Evolutionary conservation across 768 basidiomycete genomes (phyloP), one percentile per base, ranked within the genome.

Genomic region (Sistotremastrum suecicum): DNA sequence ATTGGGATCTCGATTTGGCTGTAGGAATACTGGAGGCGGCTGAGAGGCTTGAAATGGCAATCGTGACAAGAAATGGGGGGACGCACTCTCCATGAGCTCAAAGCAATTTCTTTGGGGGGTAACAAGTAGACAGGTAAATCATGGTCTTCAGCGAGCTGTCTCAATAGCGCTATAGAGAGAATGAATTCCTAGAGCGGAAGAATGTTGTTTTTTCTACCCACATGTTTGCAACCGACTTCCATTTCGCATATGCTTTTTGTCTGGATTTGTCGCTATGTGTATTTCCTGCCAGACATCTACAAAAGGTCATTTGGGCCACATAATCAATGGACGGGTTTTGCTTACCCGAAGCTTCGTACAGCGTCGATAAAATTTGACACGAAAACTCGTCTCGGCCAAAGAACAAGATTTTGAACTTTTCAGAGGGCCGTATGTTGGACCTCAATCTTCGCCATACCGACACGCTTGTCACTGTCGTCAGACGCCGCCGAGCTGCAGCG

Each of bases 361-460:
- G 60, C 46, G 80, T 68, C 43, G 72, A 61, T 42, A 95, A 70
- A 3, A 88, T 77, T 5, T 65, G 61, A 56, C 82, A 83, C 2
- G 90, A 94, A 60, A 94, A 94, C 54, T 79, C 75, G 58, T 92
- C 90, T 11, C 87, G 82, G 43, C 91, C 91, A 57, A 88, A 75
- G 60, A 88, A 94, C 5, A 95, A 69, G 37, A 95, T 73, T n/a
- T 77, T 72, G 58, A 87, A 82, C 4, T 66, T 66, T 20, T 64
- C 58, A 20, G 34, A 36, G 31, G 36, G 50, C 20, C 46, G 28
- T 36, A 49, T 9, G 31, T 50, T 35, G 20, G 20, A 20, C 20
- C 20, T 20, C 20, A 20, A 20, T 20, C 20, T 20, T 20, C 20
- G 20, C 20, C 20, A 20, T 20, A 20, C 20, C 20, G 20, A 20